A percentile compares a stretch with the other conserved stretches of the same genome.
These are phyloP conservation scores for Pythium chondricola DNA, from an alignment of 352 stramenopile genomes.

Conservation along the genomic window DNA sequence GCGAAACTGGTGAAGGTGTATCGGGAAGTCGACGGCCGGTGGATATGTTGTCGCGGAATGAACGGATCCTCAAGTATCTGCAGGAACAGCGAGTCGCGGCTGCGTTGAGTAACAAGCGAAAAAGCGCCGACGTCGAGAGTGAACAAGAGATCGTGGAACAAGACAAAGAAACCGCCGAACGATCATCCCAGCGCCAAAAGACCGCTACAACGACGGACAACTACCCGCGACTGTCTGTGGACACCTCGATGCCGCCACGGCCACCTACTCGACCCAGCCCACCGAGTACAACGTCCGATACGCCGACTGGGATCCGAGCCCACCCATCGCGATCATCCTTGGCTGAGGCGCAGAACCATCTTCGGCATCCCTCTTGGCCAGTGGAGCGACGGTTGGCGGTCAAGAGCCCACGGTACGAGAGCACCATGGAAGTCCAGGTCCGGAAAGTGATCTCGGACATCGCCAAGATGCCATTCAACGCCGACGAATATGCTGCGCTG, in stretches of 20 bases:
- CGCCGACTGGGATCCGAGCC: background rate
- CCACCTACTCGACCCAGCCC: constrained; percentile 10
- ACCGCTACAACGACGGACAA: background rate
- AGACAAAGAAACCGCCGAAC: background rate
- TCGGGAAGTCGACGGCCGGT: constrained; percentile 11
- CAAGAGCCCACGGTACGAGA: constrained; percentile 68
- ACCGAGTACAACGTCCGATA: background rate
- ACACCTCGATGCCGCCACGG: background rate
- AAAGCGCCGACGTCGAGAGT: constrained; percentile 27
- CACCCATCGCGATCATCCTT: background rate
- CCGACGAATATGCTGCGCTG: constrained; percentile 54
- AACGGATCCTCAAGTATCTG: constrained; percentile 47
- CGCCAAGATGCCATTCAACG: constrained; percentile 52
- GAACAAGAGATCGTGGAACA: background rate
- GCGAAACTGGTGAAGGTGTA: background rate
- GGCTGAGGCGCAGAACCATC: background rate
- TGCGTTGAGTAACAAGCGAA: constrained; percentile 32
- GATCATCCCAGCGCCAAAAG: background rate
- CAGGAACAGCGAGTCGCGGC: constrained; percentile 25
- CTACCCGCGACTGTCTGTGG: background rate
- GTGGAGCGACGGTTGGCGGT: constrained; percentile 46
- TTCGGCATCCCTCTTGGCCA: constrained; percentile 16
- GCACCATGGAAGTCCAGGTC: constrained; percentile 64
- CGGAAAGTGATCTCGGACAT: constrained; percentile 64
- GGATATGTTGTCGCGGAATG: constrained; percentile 47